Conservation (phyloP, 345 rosid species). For the Mallotus nudiflorus region DNA sequence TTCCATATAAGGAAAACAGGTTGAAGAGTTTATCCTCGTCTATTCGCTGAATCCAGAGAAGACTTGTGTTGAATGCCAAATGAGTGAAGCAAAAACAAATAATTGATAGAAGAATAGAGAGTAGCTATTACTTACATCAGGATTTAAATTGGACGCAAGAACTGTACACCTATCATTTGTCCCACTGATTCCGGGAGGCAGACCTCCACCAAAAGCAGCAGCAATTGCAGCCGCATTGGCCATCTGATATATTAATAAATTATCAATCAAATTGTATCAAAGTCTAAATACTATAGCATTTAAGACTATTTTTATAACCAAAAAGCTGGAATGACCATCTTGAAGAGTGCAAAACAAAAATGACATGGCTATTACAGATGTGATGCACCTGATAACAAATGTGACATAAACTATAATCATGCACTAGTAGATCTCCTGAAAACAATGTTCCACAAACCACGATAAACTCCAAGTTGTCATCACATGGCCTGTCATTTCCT, state of each 20-base stretch:
- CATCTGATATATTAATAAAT: slow-evolving; percentile 47
- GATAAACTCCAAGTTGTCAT: background rate
- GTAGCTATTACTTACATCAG: slow-evolving; percentile 61
- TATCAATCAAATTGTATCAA: background rate
- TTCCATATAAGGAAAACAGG: slow-evolving; percentile 92
- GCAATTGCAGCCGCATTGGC: slow-evolving; percentile 89
- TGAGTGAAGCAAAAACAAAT: background rate
- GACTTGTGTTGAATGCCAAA: slow-evolving; percentile 10
- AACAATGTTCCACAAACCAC: background rate
- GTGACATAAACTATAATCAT: background rate
- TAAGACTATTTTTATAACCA: background rate
- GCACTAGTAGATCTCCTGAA: background rate
- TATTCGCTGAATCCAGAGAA: slow-evolving; percentile 54
- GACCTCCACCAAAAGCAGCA: slow-evolving; percentile 93
- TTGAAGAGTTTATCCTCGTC: slow-evolving; percentile 97
- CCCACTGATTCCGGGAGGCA: slow-evolving; percentile 94
- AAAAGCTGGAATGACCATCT: slow-evolving; percentile 4
- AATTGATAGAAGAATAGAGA: slow-evolving; percentile 3
- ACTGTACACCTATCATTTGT: slow-evolving; percentile 94
- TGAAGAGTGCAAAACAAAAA: background rate
- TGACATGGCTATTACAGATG: background rate
- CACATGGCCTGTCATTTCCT: background rate
- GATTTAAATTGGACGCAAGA: slow-evolving; percentile 82
- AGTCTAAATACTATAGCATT: background rate
- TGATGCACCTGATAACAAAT: background rate